Evolutionary conservation across 2,329 filamentous ascomycete species (phyloP).

Genomic region (Ilyonectria sp.): DNA sequence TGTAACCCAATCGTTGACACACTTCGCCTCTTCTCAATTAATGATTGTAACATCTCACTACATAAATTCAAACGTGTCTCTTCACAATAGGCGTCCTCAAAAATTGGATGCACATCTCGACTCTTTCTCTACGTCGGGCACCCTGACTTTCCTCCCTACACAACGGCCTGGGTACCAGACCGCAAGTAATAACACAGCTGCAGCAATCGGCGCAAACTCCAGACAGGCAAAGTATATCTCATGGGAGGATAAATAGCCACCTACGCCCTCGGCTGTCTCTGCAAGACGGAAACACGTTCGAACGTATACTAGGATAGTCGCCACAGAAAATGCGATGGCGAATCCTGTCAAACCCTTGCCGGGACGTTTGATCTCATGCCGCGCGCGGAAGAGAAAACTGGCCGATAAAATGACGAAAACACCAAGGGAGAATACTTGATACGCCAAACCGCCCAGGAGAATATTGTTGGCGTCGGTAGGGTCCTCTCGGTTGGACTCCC

Average conservation of each 20-base stretch:
- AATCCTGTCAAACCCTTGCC: constrained; percentile 56
- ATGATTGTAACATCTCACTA: neutral
- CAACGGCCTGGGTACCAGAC: constrained; percentile 51
- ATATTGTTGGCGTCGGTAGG: constrained; percentile 69
- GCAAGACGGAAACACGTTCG: constrained; percentile 68
- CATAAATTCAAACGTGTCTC: constrained; percentile 6
- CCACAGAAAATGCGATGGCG: constrained; percentile 57
- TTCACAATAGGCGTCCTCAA: constrained; percentile 11
- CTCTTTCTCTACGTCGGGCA: constrained; percentile 39
- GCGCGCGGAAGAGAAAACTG: constrained; percentile 58
- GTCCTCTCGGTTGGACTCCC: constrained; percentile 63
- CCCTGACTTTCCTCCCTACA: constrained; percentile 45
- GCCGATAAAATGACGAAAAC: constrained; percentile 62
- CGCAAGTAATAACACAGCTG: constrained; percentile 63
- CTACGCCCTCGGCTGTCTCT: constrained; percentile 67
- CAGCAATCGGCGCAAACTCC: constrained; percentile 68
- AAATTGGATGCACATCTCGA: constrained; percentile 28
- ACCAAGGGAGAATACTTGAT: constrained; percentile 68
- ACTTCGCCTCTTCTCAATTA: neutral
- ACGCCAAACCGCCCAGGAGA: constrained; percentile 67
- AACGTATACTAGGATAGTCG: constrained; percentile 66
- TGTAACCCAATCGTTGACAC: neutral
- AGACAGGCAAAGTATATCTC: constrained; percentile 69
- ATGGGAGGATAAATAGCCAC: constrained; percentile 61
- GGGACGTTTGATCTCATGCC: constrained; percentile 43